phyloP scores from a whole-genome alignment of 345 rosid species.

The Euphorbia lathyris region DNA sequence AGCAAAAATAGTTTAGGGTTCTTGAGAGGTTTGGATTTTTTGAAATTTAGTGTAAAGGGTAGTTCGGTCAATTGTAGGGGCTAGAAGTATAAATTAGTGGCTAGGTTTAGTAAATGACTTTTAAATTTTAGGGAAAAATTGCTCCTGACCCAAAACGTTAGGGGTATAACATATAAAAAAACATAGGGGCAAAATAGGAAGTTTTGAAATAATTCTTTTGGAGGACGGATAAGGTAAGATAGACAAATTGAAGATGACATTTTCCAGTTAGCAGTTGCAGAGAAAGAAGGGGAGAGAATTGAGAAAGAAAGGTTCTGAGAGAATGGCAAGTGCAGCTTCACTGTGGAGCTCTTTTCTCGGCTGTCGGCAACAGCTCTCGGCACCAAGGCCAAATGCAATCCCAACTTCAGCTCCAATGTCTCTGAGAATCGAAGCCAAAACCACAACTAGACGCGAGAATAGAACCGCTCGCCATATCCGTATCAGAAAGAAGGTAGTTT shows the following conservation, averaged over 20 bases:
- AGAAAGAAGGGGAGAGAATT: not conserved
- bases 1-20: too few species aligned
- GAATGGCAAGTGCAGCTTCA: constrained; percentile 20
- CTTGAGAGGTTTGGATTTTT: too few species aligned
- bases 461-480: constrained; percentile 83
- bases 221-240: constrained; percentile 7
- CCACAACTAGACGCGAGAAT: constrained; percentile 62
- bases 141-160: too few species aligned
- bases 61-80: too few species aligned
- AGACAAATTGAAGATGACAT: not conserved
- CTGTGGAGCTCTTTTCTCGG: constrained; percentile 19
- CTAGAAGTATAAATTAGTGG: too few species aligned
- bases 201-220: not conserved
- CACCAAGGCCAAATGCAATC: constrained; percentile 11
- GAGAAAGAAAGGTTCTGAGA: not conserved
- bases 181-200: not conserved
- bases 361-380: constrained; percentile 21
- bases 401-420: constrained; percentile 6
- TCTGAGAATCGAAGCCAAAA: constrained; percentile 51
- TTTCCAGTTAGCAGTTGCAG: not conserved
- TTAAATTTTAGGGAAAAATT: too few species aligned
- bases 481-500: constrained; percentile 80
- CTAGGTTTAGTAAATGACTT: too few species aligned
- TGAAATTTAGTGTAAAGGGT: too few species aligned
- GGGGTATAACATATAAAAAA: too few species aligned